Base-by-base conservation (phyloP, 192 early-diverging fungal genomes). In the Entomortierella lignicola region DNA sequence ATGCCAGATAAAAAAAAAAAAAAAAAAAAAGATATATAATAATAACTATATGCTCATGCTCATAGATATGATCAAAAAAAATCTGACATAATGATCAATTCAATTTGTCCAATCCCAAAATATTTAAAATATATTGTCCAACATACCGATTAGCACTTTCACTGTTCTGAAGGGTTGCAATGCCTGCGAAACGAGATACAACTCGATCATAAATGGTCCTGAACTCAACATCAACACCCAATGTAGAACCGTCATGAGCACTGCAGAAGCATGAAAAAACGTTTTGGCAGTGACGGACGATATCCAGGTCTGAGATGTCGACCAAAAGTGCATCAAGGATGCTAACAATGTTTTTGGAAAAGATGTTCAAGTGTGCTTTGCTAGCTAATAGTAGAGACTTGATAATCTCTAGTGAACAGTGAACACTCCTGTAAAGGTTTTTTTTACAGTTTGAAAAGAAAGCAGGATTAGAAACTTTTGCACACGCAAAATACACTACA, bases 331-430 rank as follows among this genome's bases (percentile, higher is more conserved):
- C 10, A 39, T 87, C 85, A n/a, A 94, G 82, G 34, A 94, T 84
- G 44, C 87, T 89, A 12, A 98, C 86, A 59, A 95, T 83, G 60
- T 92, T 87, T 66, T 91, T 91, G 29, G 93, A 92, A 74, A 98
- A 95, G 31, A 96, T 86, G 66, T 92, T 91, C 42, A 95, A 81
- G 61, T 96, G 89, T 34, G 87, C 74, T 39, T 88, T 88, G 81
- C 95, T 96, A 18, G 87, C 77, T 42, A 80, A 71, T 42, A 98
- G 72, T 44, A 98, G 84, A 2, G 89, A 84, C 55, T 93, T 88
- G 42, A 93, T 82, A 55, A 98, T 94, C 60, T 86, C 83, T 58
- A 98, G 79, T 8, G 90, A 90, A 8, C 96, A 89, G 43, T 81
- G 84, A 48, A 87, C 86, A 75, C 90, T 83, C 15, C 92, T 66